Base-by-base conservation (phyloP, 345 rosid species). In the Capsella bursapastoris region DNA sequence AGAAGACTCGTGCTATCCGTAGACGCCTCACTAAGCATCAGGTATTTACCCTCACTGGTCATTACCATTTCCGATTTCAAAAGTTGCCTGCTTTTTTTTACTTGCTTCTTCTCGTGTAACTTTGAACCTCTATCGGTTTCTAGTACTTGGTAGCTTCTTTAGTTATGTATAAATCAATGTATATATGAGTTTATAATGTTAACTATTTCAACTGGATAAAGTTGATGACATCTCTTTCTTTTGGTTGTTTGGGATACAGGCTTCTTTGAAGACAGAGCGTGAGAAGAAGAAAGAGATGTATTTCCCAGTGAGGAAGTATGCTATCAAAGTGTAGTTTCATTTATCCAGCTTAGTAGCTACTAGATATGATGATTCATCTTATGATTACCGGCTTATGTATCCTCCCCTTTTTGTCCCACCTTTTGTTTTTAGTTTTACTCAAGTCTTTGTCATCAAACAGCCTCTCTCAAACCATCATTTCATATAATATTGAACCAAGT, bases 1-100 rank as follows among this genome's bases (percentile, higher is more conserved):
- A 93, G 92, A 93, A 93, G 83, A 93, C 98, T 59, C 82, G 98
- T 51, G 97, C 98, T 37, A 93, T 93, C 62, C 90, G 98, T 16
- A 84, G 97, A 70, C 86, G 86, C 74, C 97, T 93, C 27, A 90
- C 98, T 68, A 93, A 93, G 65, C 88, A 89, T 72, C 98, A 93
- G 97, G 97, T 73, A 14, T 57, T 7, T 0, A 66, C n/a, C 22
- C 71, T 22, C 16, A 22, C 25, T 22, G 1, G 25, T 34, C 37
- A 1, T 11, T 15, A 27, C 38, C 69, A 61, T 22, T 34, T 58
- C 63, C 61, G 7, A 34, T 35, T 8, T 4, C 28, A 18, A 34
- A 34, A 38, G 4, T 8, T 57, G 8, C 8, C 44, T 6, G 4
- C 44, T 18, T 37, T 11, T 22, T 10, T 18, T 18, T 18, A 4